Base-by-base conservation (phyloP, 1,139 yeast genomes). In the Geotrichum europaeum region DNA sequence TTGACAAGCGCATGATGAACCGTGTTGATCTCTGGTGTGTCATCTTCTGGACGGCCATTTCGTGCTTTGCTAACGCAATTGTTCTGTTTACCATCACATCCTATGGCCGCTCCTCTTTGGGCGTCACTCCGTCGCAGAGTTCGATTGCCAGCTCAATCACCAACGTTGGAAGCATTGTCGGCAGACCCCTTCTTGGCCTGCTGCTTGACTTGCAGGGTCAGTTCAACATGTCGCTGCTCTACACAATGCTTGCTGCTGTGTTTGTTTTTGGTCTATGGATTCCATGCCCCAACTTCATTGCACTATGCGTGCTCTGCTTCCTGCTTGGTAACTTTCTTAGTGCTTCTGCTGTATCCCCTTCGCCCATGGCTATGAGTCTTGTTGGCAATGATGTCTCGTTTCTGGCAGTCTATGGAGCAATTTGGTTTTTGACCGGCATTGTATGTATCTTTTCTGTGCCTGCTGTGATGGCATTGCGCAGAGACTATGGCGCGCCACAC, bases 181-280 rank as follows among this genome's bases (percentile, higher is more conserved):
- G 94, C 0, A 77, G 94, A 65, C 92, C 92, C 0, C 49, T 73
- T 1, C 76, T 85, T 70, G 94, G 95, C 0, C 62, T 76, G 4
- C 49, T 80, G 5, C 85, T 86, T 32, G 94, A 87, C 69, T 72
- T 65, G 40, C 70, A 77, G 55, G 94, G 95, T 1, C 76, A 90
- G 63, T 73, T 79, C 52, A 86, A 85, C 69, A 74, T 80, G 43
- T 77, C 86, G 0, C 66, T 75, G 13, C 54, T 69, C 3, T 63
- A 75, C 4, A 75, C 76, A 51, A 54, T 74, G 69, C 36, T 60
- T 63, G 30, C 64, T 68, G 30, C 65, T 68, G 63, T 77, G 20
- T 66, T 73, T 22, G 67, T 69, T 70, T 77, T 73, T 78, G 85
- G 84, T 1, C 81, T 84, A 82, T 85, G 89, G 89, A 78, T 84